A percentile compares a stretch with the other conserved stretches of the same genome.
Evolutionary conservation across 2,329 filamentous ascomycete genomes (phyloP).

Genomic region (Geosmithia flava): DNA sequence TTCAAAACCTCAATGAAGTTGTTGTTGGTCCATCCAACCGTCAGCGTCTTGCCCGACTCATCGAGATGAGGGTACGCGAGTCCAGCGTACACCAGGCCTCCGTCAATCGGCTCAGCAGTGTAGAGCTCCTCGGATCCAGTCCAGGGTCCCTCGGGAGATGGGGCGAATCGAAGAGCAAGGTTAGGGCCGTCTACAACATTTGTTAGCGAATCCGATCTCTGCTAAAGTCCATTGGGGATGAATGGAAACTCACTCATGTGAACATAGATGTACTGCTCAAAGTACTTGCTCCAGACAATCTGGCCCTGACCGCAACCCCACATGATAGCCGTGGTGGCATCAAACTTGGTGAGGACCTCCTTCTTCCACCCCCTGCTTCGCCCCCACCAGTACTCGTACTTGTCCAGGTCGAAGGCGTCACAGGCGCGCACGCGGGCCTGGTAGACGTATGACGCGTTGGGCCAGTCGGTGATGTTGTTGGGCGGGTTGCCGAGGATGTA

Average conservation of each 20-base stretch:
- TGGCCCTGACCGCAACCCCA: constrained; percentile 24
- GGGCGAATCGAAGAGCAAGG: constrained; percentile 9
- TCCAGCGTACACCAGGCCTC: constrained; percentile 21
- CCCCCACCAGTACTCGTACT: constrained; percentile 29
- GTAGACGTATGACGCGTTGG: constrained; percentile 17
- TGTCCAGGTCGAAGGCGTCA: constrained; percentile 20
- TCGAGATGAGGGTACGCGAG: constrained; percentile 25
- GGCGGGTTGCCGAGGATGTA: constrained; percentile 25
- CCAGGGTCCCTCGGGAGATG: constrained; percentile 22
- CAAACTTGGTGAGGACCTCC: constrained; percentile 15
- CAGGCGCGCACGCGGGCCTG: constrained; percentile 19
- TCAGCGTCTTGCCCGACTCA: constrained; percentile 18
- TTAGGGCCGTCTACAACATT: not conserved
- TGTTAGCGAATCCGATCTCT: not conserved
- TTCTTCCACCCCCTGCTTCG: constrained; percentile 20
- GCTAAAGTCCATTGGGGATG: no score
- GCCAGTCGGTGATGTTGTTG: constrained; percentile 11
- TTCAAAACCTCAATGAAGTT: constrained; percentile 20
- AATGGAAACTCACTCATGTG: constrained; percentile 7
- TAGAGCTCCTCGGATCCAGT: constrained; percentile 20
- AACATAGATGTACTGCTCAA: constrained; percentile 21
- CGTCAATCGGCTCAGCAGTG: constrained; percentile 17
- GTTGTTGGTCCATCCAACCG: constrained; percentile 25
- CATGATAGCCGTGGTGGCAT: constrained; percentile 21
- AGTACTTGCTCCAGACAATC: constrained; percentile 21